These are phyloP conservation scores for Pleurotus salmoneostramineus DNA, from an alignment of 768 basidiomycete species.

Conservation along the genomic window DNA sequence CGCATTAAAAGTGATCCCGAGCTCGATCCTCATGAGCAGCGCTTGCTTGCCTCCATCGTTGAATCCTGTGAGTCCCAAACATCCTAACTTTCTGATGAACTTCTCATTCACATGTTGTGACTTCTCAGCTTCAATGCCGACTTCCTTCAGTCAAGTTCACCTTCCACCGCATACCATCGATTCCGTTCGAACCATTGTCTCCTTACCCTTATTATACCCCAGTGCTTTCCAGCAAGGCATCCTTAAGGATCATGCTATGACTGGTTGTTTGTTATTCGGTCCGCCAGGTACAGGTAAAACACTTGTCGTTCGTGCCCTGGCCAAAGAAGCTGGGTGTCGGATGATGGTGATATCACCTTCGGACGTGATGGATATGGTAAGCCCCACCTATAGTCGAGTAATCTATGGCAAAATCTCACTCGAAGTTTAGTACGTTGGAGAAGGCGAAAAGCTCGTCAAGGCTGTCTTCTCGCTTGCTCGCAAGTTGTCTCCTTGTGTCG, in stretches of 20 bases:
- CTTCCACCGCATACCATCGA: slow-evolving; percentile 87
- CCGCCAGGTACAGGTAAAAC: slow-evolving; percentile 92
- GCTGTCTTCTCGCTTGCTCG: slow-evolving; percentile 88
- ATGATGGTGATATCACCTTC: slow-evolving; percentile 91
- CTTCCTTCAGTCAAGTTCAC: slow-evolving; percentile 85
- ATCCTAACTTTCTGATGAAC: neutral
- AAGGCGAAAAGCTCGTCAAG: slow-evolving; percentile 86
- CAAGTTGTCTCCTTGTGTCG: slow-evolving; percentile 82
- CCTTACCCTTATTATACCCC: slow-evolving; percentile 83
- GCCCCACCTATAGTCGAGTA: slow-evolving; percentile 14
- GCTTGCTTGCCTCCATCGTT: slow-evolving; percentile 81
- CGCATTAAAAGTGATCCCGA: slow-evolving; percentile 69
- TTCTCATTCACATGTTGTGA: slow-evolving; percentile 9
- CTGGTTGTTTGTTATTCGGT: slow-evolving; percentile 87
- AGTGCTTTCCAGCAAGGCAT: slow-evolving; percentile 86
- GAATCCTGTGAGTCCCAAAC: slow-evolving; percentile 53
- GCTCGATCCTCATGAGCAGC: slow-evolving; percentile 77
- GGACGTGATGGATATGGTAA: slow-evolving; percentile 94
- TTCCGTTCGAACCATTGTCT: slow-evolving; percentile 87
- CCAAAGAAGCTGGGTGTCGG: slow-evolving; percentile 89
- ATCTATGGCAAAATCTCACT: neutral
- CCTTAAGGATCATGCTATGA: slow-evolving; percentile 88
- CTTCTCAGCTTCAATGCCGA: slow-evolving; percentile 62
- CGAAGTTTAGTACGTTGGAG: slow-evolving; percentile 68
- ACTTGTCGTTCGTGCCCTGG: slow-evolving; percentile 81